phyloP scores from a whole-genome alignment of 495 filamentous ascomycete genomes.

The Achaetomiella virescens region DNA sequence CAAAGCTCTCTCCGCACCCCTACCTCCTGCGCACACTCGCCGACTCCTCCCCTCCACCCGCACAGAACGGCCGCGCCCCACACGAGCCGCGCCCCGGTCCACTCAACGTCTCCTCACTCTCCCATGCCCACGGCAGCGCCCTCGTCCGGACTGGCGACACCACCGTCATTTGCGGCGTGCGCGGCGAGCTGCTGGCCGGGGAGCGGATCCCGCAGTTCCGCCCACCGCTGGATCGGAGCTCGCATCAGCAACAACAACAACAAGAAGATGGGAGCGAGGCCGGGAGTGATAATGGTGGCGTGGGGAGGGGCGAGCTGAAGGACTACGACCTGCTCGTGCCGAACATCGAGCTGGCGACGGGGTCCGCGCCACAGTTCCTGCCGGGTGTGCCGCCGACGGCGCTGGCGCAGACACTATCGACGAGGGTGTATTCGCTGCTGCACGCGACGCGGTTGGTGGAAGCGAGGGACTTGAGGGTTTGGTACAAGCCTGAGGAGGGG shows the following conservation, averaged over 20 bases:
- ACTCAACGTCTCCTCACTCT: constrained; percentile 71
- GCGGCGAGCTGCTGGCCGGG: constrained; percentile 75
- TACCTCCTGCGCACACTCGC: constrained; percentile 86
- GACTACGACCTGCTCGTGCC: constrained; percentile 76
- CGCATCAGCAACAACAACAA: constrained; percentile 12
- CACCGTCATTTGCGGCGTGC: constrained; percentile 83
- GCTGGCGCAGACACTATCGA: constrained; percentile 75
- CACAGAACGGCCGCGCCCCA: constrained; percentile 70
- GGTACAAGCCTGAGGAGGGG: constrained; percentile 49
- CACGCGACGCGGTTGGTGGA: constrained; percentile 59
- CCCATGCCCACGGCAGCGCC: constrained; percentile 81
- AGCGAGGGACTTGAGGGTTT: constrained; percentile 59
- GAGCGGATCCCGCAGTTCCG: constrained; percentile 61
- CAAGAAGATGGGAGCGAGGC: constrained; percentile 14
- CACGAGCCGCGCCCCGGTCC: constrained; percentile 60
- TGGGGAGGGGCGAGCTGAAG: constrained; percentile 35
- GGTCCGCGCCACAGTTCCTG: constrained; percentile 76
- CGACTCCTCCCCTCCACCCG: constrained; percentile 50
- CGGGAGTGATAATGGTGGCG: neutral
- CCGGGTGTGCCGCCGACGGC: constrained; percentile 75
- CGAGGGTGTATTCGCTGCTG: constrained; percentile 68
- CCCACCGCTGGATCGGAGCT: constrained; percentile 19
- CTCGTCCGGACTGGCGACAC: constrained; percentile 86
- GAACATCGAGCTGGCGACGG: constrained; percentile 84
- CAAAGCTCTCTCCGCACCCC: constrained; percentile 78